Evolutionary conservation across 495 filamentous ascomycete species (phyloP).

Genomic region (Massariosphaeria phaeospora): DNA sequence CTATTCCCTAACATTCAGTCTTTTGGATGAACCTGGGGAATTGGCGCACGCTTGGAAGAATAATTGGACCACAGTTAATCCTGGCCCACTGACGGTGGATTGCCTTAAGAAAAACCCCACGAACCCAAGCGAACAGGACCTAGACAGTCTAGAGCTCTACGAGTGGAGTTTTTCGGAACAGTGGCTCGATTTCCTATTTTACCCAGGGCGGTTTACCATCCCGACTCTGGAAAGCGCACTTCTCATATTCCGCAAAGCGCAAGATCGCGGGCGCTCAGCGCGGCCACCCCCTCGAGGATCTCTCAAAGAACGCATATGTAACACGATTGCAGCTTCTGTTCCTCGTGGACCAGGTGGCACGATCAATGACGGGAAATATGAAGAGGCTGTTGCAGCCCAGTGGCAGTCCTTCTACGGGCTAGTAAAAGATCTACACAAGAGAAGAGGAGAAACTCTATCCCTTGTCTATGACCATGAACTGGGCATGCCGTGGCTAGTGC

Average conservation of each 20-base stretch:
- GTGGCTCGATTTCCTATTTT: conserved; percentile 61
- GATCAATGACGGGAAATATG: conserved; percentile 67
- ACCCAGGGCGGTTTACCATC: conserved; percentile 69
- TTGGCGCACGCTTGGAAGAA: conserved; percentile 56
- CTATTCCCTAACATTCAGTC: conserved; percentile 52
- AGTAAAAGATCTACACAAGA: conserved; percentile 76
- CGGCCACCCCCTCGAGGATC: conserved; percentile 42
- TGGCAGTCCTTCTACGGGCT: conserved; percentile 89
- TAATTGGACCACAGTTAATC: conserved; percentile 65
- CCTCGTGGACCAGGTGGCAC: conserved; percentile 56
- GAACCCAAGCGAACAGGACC: conserved; percentile 34
- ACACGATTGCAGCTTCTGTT: conserved; percentile 60
- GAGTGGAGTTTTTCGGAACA: conserved; percentile 27
- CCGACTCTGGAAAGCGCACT: conserved; percentile 80
- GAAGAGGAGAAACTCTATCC: conserved; percentile 70
- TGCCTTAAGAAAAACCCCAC: conserved; percentile 26
- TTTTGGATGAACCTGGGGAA: conserved; percentile 28
- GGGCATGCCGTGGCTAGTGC: conserved; percentile 75
- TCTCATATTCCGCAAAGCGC: conserved; percentile 52
- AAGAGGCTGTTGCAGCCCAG: conserved; percentile 66
- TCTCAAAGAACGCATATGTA: conserved; percentile 63
- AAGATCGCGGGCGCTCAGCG: conserved; percentile 5
- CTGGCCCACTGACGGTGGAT: conserved; percentile 34
- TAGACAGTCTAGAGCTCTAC: neutral
- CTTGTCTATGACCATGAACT: conserved; percentile 65